Conservation (phyloP, 352 stramenopile species). For the Peronospora belbahrii region DNA sequence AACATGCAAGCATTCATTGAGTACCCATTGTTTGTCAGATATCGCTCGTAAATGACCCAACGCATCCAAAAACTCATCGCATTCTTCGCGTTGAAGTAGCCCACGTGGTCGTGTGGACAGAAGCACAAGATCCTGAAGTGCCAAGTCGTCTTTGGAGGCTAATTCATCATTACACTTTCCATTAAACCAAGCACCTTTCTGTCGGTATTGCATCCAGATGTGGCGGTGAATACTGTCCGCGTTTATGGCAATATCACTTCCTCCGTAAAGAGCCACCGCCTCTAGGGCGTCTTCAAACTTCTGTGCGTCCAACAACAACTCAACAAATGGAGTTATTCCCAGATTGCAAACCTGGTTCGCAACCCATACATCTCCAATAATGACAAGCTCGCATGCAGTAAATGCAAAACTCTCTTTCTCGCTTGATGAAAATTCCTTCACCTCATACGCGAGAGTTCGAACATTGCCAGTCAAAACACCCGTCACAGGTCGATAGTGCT, state of each 20-base stretch:
- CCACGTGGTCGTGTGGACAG: conserved; percentile 11
- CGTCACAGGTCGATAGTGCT: conserved; percentile 7
- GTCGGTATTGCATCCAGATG: conserved; percentile 41
- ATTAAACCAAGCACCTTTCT: conserved; percentile 8
- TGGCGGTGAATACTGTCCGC: conserved; percentile 41
- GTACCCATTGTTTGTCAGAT: conserved; percentile 41
- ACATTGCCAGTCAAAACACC: neutral
- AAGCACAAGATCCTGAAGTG: conserved; percentile 9
- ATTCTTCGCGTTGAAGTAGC: conserved; percentile 10
- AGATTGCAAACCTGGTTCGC: conserved; percentile 17
- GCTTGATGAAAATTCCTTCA: neutral
- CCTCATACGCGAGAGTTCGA: conserved; percentile 8
- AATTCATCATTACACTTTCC: neutral
- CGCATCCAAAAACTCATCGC: conserved; percentile 26
- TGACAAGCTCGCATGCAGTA: conserved; percentile 18
- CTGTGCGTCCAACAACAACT: conserved; percentile 26
- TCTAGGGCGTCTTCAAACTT: conserved; percentile 38
- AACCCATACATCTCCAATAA: conserved; percentile 6
- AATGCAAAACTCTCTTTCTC: neutral
- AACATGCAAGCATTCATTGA: conserved; percentile 34
- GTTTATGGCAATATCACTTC: conserved; percentile 11
- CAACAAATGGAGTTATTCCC: conserved; percentile 25
- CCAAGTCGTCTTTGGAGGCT: neutral
- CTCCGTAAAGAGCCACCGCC: conserved; percentile 14
- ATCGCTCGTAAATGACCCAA: conserved; percentile 39